Evolutionary conservation across 164 flowering plant genomes (phyloP).

Genomic region (Piper betle): DNA sequence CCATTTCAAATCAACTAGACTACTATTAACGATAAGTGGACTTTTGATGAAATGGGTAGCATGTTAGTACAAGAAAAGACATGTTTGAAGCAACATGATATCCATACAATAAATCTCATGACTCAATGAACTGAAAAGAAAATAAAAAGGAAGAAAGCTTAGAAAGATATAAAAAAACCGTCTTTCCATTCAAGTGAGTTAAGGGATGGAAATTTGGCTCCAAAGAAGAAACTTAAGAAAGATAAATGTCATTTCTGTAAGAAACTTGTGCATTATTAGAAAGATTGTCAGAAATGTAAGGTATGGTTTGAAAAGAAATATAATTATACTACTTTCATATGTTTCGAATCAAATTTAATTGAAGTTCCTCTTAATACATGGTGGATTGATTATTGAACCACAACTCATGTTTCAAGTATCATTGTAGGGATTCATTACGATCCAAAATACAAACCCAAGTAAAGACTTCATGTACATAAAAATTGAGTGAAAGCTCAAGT

Average conservation of each 20-base stretch:
- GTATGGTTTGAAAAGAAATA: background rate
- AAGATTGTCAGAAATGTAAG: background rate
- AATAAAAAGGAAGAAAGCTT: background rate
- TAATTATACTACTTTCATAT: background rate
- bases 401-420: too few species aligned
- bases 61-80: background rate
- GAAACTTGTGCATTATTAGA: background rate
- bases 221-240: background rate
- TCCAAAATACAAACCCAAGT: background rate
- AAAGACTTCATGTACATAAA: background rate
- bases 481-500: too few species aligned
- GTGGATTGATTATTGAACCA: background rate
- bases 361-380: background rate
- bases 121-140: background rate
- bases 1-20: background rate
- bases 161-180: too few species aligned
- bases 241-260: background rate
- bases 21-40: background rate
- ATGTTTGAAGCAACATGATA: too few species aligned
- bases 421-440: too few species aligned
- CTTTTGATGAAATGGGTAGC: background rate
- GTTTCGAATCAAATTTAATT: background rate
- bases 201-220: background rate
- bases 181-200: background rate
- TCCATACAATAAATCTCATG: background rate